phyloP scores from a whole-genome alignment of 192 early-diverging fungal species.

The Entomortierella chlamydospora region DNA sequence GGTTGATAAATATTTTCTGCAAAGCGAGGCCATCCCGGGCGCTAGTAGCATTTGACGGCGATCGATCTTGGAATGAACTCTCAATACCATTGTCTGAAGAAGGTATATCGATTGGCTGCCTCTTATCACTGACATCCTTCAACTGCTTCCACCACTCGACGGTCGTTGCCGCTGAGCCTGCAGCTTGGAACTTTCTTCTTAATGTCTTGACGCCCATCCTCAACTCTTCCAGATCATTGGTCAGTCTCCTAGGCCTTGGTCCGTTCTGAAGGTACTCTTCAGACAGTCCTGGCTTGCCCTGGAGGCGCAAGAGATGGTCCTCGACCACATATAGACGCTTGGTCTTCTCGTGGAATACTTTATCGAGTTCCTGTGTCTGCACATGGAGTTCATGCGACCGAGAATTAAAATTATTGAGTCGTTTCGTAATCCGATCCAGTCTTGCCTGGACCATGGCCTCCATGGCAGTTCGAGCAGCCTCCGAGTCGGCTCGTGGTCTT shows the following conservation, averaged over 20 bases:
- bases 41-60: neutral
- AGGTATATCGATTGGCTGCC: neutral
- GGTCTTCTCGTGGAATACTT: conserved; percentile 24
- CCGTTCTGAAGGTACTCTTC: conserved; percentile 16
- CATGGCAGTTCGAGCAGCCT: conserved; percentile 25
- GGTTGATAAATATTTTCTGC: conserved; percentile 13
- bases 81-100: neutral
- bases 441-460: conserved; percentile 34
- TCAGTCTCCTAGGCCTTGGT: conserved; percentile 15
- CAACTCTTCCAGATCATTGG: conserved; percentile 43
- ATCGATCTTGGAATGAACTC: neutral
- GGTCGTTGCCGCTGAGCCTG: conserved; percentile 22
- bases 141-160: conserved; percentile 30
- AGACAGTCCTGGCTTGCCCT: conserved; percentile 44
- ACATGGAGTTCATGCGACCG: conserved; percentile 24
- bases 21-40: conserved; percentile 5
- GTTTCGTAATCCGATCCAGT: conserved; percentile 20
- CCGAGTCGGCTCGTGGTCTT: conserved; percentile 33
- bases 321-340: conserved; percentile 38
- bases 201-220: conserved; percentile 43
- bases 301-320: conserved; percentile 36
- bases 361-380: conserved; percentile 11
- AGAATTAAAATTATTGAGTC: conserved; percentile 24
- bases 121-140: neutral
- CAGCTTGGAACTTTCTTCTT: conserved; percentile 43